Evolutionary conservation across 805 yeast species (phyloP).

Genomic region (Candida mattraensis): DNA sequence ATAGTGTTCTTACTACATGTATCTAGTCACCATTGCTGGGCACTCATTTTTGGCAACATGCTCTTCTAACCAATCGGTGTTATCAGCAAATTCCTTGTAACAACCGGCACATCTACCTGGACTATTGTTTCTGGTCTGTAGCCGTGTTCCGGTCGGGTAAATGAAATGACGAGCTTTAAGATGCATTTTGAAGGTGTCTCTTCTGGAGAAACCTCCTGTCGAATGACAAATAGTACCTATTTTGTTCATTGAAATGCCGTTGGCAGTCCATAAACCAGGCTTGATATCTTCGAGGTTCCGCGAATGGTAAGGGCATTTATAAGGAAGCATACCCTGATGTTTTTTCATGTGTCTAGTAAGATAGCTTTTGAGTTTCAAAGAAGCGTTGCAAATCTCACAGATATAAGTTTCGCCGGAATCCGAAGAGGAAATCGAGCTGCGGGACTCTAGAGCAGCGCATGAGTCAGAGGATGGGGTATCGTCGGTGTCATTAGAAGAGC

Average conservation of each 20-base stretch:
- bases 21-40: slow-evolving; percentile 29
- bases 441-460: background rate
- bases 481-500: background rate
- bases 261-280: slow-evolving; percentile 1
- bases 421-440: slow-evolving; percentile 1
- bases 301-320: slow-evolving; percentile 51
- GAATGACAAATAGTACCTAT: slow-evolving; percentile 48
- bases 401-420: slow-evolving; percentile 28
- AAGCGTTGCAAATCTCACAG: slow-evolving; percentile 50
- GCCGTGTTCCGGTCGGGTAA: slow-evolving; percentile 55
- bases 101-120: slow-evolving; percentile 57
- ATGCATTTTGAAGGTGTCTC: slow-evolving; percentile 61
- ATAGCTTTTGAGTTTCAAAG: slow-evolving; percentile 52
- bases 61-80: slow-evolving; percentile 50
- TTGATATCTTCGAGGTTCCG: slow-evolving; percentile 5
- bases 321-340: slow-evolving; percentile 51
- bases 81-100: slow-evolving; percentile 47
- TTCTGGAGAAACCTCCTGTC: slow-evolving; percentile 57
- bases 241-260: slow-evolving; percentile 1
- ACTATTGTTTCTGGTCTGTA: slow-evolving; percentile 41
- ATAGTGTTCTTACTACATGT: slow-evolving; percentile 4
- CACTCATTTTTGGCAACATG: slow-evolving; percentile 54
- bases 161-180: slow-evolving; percentile 55
- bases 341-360: slow-evolving; percentile 56
- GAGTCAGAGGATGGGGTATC: background rate